Base-by-base conservation (phyloP, 2,329 filamentous ascomycete species). In the Aspergillus alliaceus region DNA sequence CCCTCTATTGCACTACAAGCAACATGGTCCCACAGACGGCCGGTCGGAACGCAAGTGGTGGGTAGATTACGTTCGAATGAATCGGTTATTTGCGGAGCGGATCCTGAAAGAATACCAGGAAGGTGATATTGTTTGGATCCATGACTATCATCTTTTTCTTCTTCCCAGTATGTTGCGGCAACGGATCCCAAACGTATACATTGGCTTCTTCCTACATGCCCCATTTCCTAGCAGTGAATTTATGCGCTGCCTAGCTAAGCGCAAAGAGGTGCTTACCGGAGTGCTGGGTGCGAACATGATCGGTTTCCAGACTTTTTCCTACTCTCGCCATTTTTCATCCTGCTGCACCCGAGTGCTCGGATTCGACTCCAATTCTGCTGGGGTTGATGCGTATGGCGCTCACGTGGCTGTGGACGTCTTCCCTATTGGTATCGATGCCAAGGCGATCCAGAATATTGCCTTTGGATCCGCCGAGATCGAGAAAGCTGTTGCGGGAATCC, bases 221-320 rank as follows among this genome's bases (percentile, higher is more conserved):
- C 93, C 93, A 0, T 98, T 98, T 75, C 93, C 93, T 32, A 96
- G 92, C 76, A 96, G 91, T 80, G 95, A 98, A 75, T 97, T 96
- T 71, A 86, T 97, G 72, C 86, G 93, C 48, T 96, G 93, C 73
- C 80, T 97, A 55, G 90, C 91, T 35, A 86, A 91, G 62, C 86
- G 93, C 64, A 96, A 96, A 75, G 92, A 97, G 72, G 83, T 98
- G 11, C 80, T 98, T 14, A 91, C 95, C 65, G 95, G 95, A 49
- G 87, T 96, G 47, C 81, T 98, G 40, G 93, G 93, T 18, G 86
- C 93, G 55, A 97, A 97, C 74, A 87, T 98, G 79, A 86, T 98
- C 61, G 93, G 92, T 1, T 97, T 98, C 78, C 93, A 98, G 75
- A 95, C 92, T 7, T 95, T 92, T 78, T 95, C 92, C 73, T 98